phyloP scores from a whole-genome alignment of 2,329 filamentous ascomycete genomes.

The Chaetoscypha palmicola region DNA sequence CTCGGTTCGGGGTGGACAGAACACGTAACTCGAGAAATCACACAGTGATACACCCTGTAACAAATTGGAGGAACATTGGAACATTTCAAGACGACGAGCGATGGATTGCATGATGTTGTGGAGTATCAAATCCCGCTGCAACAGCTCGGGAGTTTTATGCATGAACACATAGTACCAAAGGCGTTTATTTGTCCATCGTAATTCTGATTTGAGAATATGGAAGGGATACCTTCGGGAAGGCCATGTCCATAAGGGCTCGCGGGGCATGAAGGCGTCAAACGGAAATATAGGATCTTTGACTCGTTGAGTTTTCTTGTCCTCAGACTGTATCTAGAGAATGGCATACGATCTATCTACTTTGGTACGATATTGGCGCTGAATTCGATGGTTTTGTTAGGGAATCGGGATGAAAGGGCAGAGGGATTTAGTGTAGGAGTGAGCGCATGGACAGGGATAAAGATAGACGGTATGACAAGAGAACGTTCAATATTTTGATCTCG shows the following conservation, averaged over 20 bases:
- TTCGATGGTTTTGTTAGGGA: too few relatives aligned
- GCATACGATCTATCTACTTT: too few relatives aligned
- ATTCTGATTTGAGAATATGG: background rate
- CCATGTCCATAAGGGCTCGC: constrained; percentile 11
- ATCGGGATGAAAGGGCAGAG: too few relatives aligned
- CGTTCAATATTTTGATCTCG: background rate
- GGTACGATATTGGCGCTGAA: too few relatives aligned
- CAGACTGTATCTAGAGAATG: background rate
- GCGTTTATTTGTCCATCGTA: background rate
- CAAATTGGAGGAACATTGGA: background rate
- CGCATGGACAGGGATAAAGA: background rate
- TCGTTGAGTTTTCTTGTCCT: background rate
- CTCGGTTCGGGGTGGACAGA: constrained; percentile 21
- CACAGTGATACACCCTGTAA: constrained; percentile 13
- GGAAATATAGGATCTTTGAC: background rate
- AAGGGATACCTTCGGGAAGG: too few relatives aligned
- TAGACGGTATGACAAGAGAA: background rate
- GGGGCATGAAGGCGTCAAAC: background rate
- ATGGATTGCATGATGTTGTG: constrained; percentile 17
- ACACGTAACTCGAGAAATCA: constrained; percentile 15
- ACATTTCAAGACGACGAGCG: constrained; percentile 9
- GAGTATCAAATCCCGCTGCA: constrained; percentile 5
- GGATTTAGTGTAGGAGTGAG: too few relatives aligned
- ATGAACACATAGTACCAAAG: constrained; percentile 11
- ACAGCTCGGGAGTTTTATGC: constrained; percentile 9